Conservation (phyloP, 1,284 basidiomycete genomes). For the Anthracocystis walkeri region DNA sequence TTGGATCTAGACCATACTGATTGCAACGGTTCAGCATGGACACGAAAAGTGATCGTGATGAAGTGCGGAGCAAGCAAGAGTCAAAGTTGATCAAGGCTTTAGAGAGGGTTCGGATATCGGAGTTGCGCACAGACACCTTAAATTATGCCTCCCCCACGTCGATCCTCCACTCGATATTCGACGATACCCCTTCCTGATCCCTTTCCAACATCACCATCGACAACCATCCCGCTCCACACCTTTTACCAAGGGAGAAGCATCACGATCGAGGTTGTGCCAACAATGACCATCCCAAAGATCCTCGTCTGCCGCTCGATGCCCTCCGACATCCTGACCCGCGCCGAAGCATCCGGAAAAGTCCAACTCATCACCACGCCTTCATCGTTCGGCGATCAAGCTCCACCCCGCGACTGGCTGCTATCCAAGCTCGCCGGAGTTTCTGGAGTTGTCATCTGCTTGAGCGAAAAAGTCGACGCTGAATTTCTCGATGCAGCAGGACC, state of each 20-base stretch:
- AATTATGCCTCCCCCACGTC: too few species aligned
- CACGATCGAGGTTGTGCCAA: too few species aligned
- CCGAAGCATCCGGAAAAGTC: slow-evolving; percentile 38
- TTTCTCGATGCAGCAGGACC: slow-evolving; percentile 69
- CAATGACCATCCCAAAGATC: slow-evolving; percentile 39
- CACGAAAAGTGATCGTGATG: too few species aligned
- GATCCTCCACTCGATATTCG: too few species aligned
- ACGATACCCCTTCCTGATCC: too few species aligned
- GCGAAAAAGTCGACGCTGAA: slow-evolving; percentile 78
- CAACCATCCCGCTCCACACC: not conserved
- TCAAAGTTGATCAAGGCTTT: too few species aligned
- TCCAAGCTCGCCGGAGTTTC: slow-evolving; percentile 77
- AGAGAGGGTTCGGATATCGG: too few species aligned
- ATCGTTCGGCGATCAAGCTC: slow-evolving; percentile 69
- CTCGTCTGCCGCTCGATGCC: slow-evolving; percentile 43
- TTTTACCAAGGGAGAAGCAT: too few species aligned
- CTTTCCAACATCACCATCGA: not conserved
- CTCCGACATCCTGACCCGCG: slow-evolving; percentile 26
- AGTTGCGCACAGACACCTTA: too few species aligned
- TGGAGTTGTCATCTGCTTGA: slow-evolving; percentile 78
- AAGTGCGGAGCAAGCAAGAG: too few species aligned
- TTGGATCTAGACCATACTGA: not conserved
- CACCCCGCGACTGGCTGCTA: slow-evolving; percentile 79
- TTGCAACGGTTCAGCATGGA: too few species aligned
- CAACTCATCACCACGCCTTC: slow-evolving; percentile 78